Base-by-base conservation (phyloP, 129 eudicot genomes). In the Saussurea involucrata region DNA sequence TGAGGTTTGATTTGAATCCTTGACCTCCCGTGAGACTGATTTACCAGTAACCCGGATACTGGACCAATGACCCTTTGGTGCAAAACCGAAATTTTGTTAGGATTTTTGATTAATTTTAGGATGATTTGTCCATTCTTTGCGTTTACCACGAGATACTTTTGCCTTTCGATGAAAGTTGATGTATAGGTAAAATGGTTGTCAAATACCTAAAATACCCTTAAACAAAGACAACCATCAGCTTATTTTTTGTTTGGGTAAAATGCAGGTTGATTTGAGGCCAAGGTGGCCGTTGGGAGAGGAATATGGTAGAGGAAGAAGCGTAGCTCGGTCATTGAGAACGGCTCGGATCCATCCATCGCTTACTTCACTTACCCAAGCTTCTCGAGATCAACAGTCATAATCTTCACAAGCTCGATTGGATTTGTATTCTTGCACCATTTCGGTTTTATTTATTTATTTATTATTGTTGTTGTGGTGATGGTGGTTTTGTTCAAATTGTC, bases 231-330 rank as follows among this genome's bases (percentile, higher is more conserved):
- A 4, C 2, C 0, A 49, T 49, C 21, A 49, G 17, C 2, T 49
- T 53, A 18, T 40, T 40, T 8, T 49, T 49, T 15, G 9, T 49
- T 53, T 53, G 61, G 9, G 61, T 53, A 53, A 68, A 60, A 81
- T 71, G 63, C 83, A 95, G 97, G 83, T 87, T 80, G 99, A 95
- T 86, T 66, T 95, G 81, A 86, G 99, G 68, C 99, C 99, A 37
- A 89, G 99, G 83, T 95, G 99, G 99, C 99, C 99, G 5, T 71
- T 95, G 72, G 99, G 99, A 10, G 97, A 91, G 70, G 97, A 95
- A 75, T 88, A 84, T 57, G 92, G 91, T 1, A 83, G 89, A 88
- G 99, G 96, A 68, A 92, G 72, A 86, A 95, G 99, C 33, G 92
- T 85, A 72, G 97, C 99, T 5, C 90, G 97, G 24, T 95, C 97